phyloP scores from a whole-genome alignment of 805 yeast species.

The Lipomyces oligophaga region DNA sequence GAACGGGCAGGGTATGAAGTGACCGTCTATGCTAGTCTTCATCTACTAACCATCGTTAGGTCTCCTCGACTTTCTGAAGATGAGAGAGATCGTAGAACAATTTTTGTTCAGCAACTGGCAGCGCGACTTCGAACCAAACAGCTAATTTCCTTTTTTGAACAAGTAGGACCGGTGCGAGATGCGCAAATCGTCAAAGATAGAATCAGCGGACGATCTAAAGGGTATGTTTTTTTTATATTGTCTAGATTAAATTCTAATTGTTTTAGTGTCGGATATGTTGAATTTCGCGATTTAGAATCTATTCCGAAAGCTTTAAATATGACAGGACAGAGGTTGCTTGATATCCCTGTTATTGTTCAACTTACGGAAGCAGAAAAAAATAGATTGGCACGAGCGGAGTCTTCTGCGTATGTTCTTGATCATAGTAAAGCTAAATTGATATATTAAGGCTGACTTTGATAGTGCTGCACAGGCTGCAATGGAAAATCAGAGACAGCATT shows the following conservation, averaged over 20 bases:
- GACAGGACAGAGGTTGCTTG: constrained; percentile 37
- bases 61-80: constrained; percentile 31
- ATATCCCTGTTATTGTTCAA: constrained; percentile 38
- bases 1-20: no score
- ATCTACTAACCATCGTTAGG: no score
- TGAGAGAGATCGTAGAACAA: constrained; percentile 37
- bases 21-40: no score
- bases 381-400: constrained; percentile 31
- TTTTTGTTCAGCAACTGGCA: constrained; percentile 39
- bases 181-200: constrained; percentile 39
- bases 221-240: constrained; percentile 23
- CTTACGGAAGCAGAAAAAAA: constrained; percentile 38
- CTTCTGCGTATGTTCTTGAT: constrained; percentile 22
- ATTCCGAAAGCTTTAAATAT: constrained; percentile 35
- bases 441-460: not conserved
- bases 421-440: not conserved
- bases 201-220: constrained; percentile 36
- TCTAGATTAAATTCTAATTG: not conserved
- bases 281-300: constrained; percentile 34
- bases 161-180: constrained; percentile 37
- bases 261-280: constrained; percentile 37
- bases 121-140: constrained; percentile 36
- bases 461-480: constrained; percentile 28
- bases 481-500: constrained; percentile 23
- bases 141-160: constrained; percentile 36